phyloP scores from a whole-genome alignment of 192 early-diverging fungal genomes.

The Rhizoclosmatium globosum region DNA sequence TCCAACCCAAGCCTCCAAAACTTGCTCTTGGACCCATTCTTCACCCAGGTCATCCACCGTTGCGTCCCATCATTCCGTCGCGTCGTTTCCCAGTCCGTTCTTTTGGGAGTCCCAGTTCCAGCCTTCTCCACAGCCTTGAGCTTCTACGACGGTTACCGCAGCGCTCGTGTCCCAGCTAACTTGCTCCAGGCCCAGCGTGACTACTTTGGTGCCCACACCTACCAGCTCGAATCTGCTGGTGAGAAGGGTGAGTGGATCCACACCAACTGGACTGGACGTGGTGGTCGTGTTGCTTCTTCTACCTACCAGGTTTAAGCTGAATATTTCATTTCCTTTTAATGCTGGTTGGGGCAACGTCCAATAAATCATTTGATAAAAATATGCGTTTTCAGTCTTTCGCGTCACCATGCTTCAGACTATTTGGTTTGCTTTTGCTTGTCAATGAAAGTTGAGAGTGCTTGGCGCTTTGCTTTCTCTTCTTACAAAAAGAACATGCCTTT shows the following conservation, averaged over 20 bases:
- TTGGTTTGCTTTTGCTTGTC: no score
- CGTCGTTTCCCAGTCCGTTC: conserved; percentile 80
- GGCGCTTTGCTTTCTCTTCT: no score
- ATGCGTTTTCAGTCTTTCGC: not conserved
- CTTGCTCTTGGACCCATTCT: conserved; percentile 96
- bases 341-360: not conserved
- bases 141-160: conserved; percentile 98
- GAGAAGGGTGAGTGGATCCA: conserved; percentile 81
- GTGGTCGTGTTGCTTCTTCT: conserved; percentile 78
- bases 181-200: conserved; percentile 95
- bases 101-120: conserved; percentile 91
- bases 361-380: not conserved
- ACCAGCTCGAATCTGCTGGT: conserved; percentile 75
- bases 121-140: conserved; percentile 88
- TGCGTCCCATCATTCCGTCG: conserved; percentile 88
- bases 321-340: not conserved
- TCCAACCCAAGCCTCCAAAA: conserved; percentile 86
- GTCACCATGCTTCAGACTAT: no score
- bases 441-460: no score
- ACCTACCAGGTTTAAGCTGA: conserved; percentile 71
- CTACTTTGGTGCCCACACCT: conserved; percentile 99
- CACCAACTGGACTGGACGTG: conserved; percentile 99
- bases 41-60: conserved; percentile 87
- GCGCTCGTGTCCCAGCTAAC: conserved; percentile 90
- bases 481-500: no score